Base-by-base conservation (phyloP, 2,329 filamentous ascomycete species). In the Fusarium sarcochroum region DNA sequence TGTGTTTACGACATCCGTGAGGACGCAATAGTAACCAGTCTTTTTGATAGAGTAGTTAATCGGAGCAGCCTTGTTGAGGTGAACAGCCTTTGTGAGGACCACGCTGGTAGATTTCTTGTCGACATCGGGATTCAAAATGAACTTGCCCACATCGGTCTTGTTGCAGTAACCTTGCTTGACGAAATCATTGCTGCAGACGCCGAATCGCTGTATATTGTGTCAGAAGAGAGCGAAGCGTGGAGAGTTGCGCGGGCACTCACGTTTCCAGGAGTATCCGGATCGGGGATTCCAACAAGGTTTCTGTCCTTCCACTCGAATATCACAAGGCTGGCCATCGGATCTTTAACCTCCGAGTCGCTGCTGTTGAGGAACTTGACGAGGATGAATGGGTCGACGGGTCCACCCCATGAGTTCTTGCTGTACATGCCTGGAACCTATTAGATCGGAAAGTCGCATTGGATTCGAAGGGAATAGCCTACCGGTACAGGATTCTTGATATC, bases 231-330 rank as follows among this genome's bases (percentile, higher is more conserved):
- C 21, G 52, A 57, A 37, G 7, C 48, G n/a, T 17, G 10, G 27
- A 41, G 20, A 27, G 47, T 47, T 44, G 52, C 44, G 45, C 63
- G 49, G 47, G 48, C 44, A 69, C 81, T 71, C 84, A 91, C 89
- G 75, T 86, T 83, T 47, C 81, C 77, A 34, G 85, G 82, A 52
- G 86, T 85, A 17, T 85, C 80, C 27, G 84, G 83, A 50, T 88
- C 83, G 35, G 86, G 85, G 60, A 91, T 86, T 42, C 95, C 94
- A 68, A 99, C 89, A 56, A 95, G 84, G 51, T 88, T 82, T 76
- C 92, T 90, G 76, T 99, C 96, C 71, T 87, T 90, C 93, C 94
- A 99, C 81, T 99, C 95, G 79, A 97, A 99, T 68, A 99, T 91
- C 52, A 97, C 85, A 72, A 98, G 81, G 78, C 93, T 97, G 69